Base-by-base conservation (phyloP, 495 filamentous ascomycete genomes). In the Neurospora cerealis region DNA sequence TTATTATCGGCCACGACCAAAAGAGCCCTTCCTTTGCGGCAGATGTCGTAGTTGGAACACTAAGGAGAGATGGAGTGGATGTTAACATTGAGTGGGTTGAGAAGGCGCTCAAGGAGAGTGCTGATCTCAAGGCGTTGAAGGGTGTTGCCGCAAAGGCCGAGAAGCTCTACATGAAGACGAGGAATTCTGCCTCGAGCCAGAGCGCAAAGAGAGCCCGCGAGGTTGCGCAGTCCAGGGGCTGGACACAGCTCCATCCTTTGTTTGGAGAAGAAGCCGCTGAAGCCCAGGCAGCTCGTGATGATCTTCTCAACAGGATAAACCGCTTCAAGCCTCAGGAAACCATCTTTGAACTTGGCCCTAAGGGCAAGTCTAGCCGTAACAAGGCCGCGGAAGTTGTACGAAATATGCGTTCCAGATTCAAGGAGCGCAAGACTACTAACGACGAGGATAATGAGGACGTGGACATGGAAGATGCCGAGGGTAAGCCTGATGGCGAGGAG, bases 261-360 rank as follows among this genome's bases (percentile, higher is more conserved):
- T 98, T 98, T 81, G 89, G 88, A 19, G 86, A 92, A 62, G 87
- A 90, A 15, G 82, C 86, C 2, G 89, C 88, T 42, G 79, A 86
- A 19, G 82, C 86, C 17, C 92, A 95, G 77, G 85, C 87, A 34
- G 91, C 92, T 74, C 88, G 95, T 8, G 90, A 93, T 44, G 89
- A 90, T 71, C 95, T 99, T 90, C 86, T 99, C 4, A 91, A 91
- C 46, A 89, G 90, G 37, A 91, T 99, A 69, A 93, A 93, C 76
- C 90, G 89, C 3, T 98, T 95, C 83, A 88, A 94, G 77, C 96
- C 96, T 1, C 86, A 90, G 70, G 96, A 99, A 78, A 97, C 96
- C 0, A 90, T 99, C 32, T 98, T 99, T 78, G 96, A 99, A 80
- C 90, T 97, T 74, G 92, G 94, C 4, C 90, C 91, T 72, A 86